Evolutionary conservation across 2,329 filamentous ascomycete species (phyloP), one percentile per base, ranked within the genome.

Genomic region (Pseudogymnoascus sp.): DNA sequence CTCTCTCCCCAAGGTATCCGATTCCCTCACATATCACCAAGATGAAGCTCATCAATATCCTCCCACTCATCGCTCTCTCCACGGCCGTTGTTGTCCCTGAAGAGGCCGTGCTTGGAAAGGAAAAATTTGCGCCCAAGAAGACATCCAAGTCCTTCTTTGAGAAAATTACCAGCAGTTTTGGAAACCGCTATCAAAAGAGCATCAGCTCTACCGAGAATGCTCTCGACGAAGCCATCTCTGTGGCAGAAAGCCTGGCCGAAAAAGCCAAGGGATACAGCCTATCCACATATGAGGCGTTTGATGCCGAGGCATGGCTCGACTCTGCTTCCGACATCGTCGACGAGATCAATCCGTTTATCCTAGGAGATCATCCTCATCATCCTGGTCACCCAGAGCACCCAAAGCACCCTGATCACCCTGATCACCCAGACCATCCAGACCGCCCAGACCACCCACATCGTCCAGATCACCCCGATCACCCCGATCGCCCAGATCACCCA

Each of bases 71-170:
- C 67, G 79, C 80, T 30, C 66, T 81, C 59, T 73, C 77, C 65
- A 74, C 79, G 60, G 81, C 81, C 25, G 77, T 84, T 61, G 79
- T 84, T 63, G 73, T 85, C 58, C 80, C 81, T 14, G 76, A 82
- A 58, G 75, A 81, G 65, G 69, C 79, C 62, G 73, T 81, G 19
- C 75, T 81, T 64, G 73, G 75, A 45, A 71, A 78, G 39, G 64
- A 80, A 52, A 66, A 73, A 42, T 69, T 77, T 59, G 73, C 78
- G 65, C 69, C 72, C 63, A 67, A 77, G 19, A 66, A 67, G 35
- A 55, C 66, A 19, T 63, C 68, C n/a, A 67, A 69, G 58, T 66
- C 69, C 23, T 69, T 72, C 64, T 64, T 72, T 64, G 69, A 74
- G 28, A 69, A 66, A 58, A 49, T 75, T n/a, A 68, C 74, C 23